phyloP scores from a whole-genome alignment of 2,329 filamentous ascomycete genomes.

The Aureobasidium sp. region DNA sequence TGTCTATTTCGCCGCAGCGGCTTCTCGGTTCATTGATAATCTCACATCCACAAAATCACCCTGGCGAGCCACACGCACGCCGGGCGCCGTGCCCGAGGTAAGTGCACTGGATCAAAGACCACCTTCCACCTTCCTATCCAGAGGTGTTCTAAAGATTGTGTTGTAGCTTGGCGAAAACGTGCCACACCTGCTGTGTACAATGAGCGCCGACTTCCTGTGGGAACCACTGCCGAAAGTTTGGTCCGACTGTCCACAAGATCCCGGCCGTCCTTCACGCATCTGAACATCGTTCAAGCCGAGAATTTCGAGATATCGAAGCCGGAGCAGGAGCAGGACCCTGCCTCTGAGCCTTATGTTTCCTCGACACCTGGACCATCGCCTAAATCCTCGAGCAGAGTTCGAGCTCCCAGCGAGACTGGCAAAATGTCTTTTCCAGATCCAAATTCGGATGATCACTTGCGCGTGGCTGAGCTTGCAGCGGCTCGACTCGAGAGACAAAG shows the following conservation, averaged over 20 bases:
- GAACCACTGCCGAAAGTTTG: conserved; percentile 21
- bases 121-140: neutral
- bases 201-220: conserved; percentile 25
- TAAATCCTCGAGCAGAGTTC: neutral
- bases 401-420: neutral
- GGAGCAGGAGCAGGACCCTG: neutral
- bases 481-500: conserved; percentile 30
- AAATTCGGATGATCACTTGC: conserved; percentile 13
- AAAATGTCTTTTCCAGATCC: conserved; percentile 1
- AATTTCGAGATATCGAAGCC: neutral
- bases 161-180: conserved; percentile 5
- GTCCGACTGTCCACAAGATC: conserved; percentile 9
- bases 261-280: neutral
- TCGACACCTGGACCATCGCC: conserved; percentile 5
- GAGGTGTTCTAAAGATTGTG: neutral
- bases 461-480: conserved; percentile 21
- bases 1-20: neutral
- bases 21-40: neutral
- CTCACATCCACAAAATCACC: neutral
- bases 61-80: conserved; percentile 8
- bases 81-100: conserved; percentile 11
- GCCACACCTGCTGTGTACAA: neutral
- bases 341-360: neutral
- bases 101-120: neutral
- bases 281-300: conserved; percentile 1